Evolutionary conservation across 2,329 filamentous ascomycete genomes (phyloP).

Genomic region (Monascus ruber): DNA sequence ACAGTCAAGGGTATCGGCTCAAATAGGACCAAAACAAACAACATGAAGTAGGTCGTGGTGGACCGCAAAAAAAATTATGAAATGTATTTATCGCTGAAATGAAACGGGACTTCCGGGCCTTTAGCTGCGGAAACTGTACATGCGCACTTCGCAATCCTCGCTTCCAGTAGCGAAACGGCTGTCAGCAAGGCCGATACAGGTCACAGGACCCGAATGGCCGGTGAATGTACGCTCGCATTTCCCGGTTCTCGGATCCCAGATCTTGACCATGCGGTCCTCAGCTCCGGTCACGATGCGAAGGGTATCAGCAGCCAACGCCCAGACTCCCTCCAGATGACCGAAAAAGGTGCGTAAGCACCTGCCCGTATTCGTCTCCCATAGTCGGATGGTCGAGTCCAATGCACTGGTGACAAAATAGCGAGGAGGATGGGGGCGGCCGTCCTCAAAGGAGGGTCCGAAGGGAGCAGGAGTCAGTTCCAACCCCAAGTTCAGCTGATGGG

Average conservation of each 20-base stretch:
- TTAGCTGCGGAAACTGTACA: slow-evolving; percentile 59
- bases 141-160: slow-evolving; percentile 81
- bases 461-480: slow-evolving; percentile 29
- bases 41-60: not conserved
- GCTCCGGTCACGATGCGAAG: slow-evolving; percentile 78
- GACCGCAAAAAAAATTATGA: not conserved
- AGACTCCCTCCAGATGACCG: slow-evolving; percentile 90
- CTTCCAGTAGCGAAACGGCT: slow-evolving; percentile 81
- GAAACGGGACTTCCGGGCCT: not conserved
- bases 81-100: not conserved
- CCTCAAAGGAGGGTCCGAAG: slow-evolving; percentile 53
- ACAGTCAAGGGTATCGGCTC: not conserved
- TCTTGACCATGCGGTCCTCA: slow-evolving; percentile 90
- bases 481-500: slow-evolving; percentile 13
- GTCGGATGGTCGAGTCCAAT: slow-evolving; percentile 77
- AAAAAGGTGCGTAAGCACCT: slow-evolving; percentile 87
- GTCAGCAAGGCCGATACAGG: slow-evolving; percentile 84
- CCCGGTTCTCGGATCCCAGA: slow-evolving; percentile 86
- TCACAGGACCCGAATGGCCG: slow-evolving; percentile 81
- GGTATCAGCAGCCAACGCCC: slow-evolving; percentile 82
- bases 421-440: slow-evolving; percentile 60
- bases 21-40: not conserved
- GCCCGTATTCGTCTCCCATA: slow-evolving; percentile 81
- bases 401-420: slow-evolving; percentile 89
- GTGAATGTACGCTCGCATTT: slow-evolving; percentile 88